Percentiles rank a stretch among this genome's conserved stretches.
These are phyloP conservation scores for Rubus parviflorus DNA, from an alignment of 306 rosid genomes.

Conservation along the genomic window DNA sequence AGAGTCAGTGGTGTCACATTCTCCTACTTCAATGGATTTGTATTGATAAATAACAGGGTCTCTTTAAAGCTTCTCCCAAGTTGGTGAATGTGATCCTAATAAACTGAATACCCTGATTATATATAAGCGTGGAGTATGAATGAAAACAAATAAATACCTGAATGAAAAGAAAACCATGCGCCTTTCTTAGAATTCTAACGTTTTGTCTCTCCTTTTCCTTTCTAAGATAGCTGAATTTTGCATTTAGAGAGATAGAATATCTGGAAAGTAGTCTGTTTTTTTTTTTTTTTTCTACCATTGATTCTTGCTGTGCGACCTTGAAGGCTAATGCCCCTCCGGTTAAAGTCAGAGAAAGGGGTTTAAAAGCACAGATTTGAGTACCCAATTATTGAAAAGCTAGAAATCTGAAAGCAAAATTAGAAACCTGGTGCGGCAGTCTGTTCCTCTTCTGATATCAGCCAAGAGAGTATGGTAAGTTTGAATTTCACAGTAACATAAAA, in stretches of 20 bases:
- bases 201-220: neutral
- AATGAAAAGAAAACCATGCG: too few species aligned
- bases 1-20: too few species aligned
- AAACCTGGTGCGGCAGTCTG: constrained; percentile 36
- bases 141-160: too few species aligned
- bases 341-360: constrained; percentile 24
- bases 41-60: too few species aligned
- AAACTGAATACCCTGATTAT: too few species aligned
- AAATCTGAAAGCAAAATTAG: constrained; percentile 20
- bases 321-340: constrained; percentile 33
- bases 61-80: too few species aligned
- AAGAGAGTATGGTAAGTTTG: constrained; percentile 42
- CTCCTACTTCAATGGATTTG: too few species aligned
- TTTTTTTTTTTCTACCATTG: constrained; percentile 27
- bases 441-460: constrained; percentile 49
- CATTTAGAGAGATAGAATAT: neutral
- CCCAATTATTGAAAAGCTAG: constrained; percentile 32
- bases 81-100: too few species aligned
- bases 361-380: constrained; percentile 34
- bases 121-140: too few species aligned
- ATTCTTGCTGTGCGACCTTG: constrained; percentile 46
- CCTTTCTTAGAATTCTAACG: too few species aligned
- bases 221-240: constrained; percentile 14
- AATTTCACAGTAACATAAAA: too few species aligned
- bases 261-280: neutral